phyloP scores from a whole-genome alignment of 73 alveolate species.

The Symbiodinium pilosum region DNA sequence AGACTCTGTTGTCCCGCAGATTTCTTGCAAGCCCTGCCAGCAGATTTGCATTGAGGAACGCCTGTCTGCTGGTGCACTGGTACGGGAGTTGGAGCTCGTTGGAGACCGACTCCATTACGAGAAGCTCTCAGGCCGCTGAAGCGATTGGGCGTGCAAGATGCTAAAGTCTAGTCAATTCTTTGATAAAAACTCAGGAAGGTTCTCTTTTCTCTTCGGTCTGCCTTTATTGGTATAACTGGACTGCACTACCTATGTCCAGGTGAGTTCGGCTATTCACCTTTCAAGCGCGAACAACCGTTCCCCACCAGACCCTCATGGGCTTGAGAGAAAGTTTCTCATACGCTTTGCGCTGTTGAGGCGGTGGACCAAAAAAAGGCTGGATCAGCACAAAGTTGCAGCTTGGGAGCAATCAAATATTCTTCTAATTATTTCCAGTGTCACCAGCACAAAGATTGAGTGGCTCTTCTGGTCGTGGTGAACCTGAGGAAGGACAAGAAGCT shows the following conservation, averaged over 20 bases:
- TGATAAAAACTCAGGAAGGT: too few relatives aligned
- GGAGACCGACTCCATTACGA: slow-evolving; percentile 53
- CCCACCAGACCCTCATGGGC: too few relatives aligned
- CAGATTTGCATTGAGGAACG: slow-evolving; percentile 20
- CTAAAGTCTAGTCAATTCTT: not conserved
- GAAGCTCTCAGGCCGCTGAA: slow-evolving; percentile 28
- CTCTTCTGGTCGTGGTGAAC: too few relatives aligned
- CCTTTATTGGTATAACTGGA: too few relatives aligned
- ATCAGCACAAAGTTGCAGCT: slow-evolving; percentile 43
- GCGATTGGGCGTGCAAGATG: not conserved
- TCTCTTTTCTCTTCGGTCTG: too few relatives aligned
- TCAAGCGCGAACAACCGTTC: too few relatives aligned
- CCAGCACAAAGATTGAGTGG: too few relatives aligned
- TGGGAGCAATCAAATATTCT: too few relatives aligned
- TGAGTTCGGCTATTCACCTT: too few relatives aligned
- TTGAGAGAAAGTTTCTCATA: too few relatives aligned
- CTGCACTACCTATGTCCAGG: too few relatives aligned
- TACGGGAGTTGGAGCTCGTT: slow-evolving; percentile 37
- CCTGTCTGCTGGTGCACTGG: slow-evolving; percentile 40
- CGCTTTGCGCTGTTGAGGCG: slow-evolving; percentile 40
- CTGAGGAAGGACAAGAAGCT: slow-evolving; percentile 71
- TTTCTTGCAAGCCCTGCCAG: not conserved
- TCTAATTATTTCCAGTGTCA: too few relatives aligned
- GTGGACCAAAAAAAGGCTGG: slow-evolving; percentile 81
- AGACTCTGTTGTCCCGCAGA: not conserved